A percentile compares a stretch with the other conserved stretches of the same genome.
Conservation (phyloP, 768 basidiomycete genomes). For the Leccinum ochraceum region DNA sequence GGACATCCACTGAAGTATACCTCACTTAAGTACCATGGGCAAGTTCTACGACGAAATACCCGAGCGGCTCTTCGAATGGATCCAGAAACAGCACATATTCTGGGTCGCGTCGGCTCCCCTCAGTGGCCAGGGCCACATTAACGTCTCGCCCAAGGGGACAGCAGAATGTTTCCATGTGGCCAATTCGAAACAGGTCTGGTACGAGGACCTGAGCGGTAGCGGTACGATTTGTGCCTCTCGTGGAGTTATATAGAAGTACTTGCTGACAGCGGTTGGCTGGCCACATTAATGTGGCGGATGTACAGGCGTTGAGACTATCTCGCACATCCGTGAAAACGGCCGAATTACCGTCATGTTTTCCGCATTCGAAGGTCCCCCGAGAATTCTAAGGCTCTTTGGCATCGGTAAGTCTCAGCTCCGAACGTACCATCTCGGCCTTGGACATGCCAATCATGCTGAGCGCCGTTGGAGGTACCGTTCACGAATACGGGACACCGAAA, state of each 20-base stretch:
- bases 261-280: neutral
- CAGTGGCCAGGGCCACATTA: conserved; percentile 55
- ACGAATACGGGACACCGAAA: conserved; percentile 64
- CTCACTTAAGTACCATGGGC: conserved; percentile 42
- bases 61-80: conserved; percentile 54
- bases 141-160: conserved; percentile 68
- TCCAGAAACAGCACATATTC: conserved; percentile 64
- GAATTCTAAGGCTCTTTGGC: conserved; percentile 60
- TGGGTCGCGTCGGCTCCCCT: conserved; percentile 73
- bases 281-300: neutral
- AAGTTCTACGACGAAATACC: conserved; percentile 61
- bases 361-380: conserved; percentile 60
- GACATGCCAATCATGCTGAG: neutral
- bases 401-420: conserved; percentile 38
- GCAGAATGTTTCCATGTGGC: conserved; percentile 62
- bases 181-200: conserved; percentile 62
- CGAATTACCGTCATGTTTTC: conserved; percentile 62
- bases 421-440: conserved; percentile 11
- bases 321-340: conserved; percentile 62
- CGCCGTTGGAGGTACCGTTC: conserved; percentile 46
- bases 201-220: conserved; percentile 72
- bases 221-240: conserved; percentile 41
- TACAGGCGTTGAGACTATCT: conserved; percentile 59
- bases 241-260: neutral
- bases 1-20: neutral